Evolutionary conservation across 2,329 filamentous ascomycete genomes (phyloP).

Genomic region (Beauveria australis): DNA sequence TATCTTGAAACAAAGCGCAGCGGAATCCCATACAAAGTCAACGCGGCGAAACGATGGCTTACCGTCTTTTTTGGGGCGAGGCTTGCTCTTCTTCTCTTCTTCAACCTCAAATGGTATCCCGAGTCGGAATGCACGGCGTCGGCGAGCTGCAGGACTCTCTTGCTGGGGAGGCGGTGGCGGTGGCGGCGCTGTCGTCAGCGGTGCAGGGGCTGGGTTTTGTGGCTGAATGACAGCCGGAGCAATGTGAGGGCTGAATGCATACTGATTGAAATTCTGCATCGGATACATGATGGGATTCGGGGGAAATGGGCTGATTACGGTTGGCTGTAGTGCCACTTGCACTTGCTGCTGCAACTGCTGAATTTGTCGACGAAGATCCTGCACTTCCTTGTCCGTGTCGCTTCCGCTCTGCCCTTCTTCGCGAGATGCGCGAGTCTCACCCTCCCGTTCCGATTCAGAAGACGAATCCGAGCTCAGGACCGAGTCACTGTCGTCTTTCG

Average conservation of each 20-base stretch:
- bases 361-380: conserved; percentile 22
- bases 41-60: conserved; percentile 38
- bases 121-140: not conserved
- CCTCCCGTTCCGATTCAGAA: conserved; percentile 16
- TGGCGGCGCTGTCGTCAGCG: not conserved
- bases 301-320: not conserved
- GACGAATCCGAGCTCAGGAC: conserved; percentile 20
- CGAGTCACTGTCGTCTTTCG: conserved; percentile 14
- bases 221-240: not conserved
- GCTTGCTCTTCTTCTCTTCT: conserved; percentile 16
- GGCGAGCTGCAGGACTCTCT: not conserved
- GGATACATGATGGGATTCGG: not conserved
- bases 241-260: not conserved
- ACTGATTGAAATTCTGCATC: not conserved
- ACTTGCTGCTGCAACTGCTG: conserved; percentile 21
- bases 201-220: not conserved
- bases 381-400: not conserved
- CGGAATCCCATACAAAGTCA: conserved; percentile 46
- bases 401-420: conserved; percentile 15
- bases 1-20: conserved; percentile 43
- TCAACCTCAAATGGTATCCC: conserved; percentile 6
- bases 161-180: conserved; percentile 2
- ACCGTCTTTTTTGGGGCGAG: conserved; percentile 20
- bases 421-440: conserved; percentile 12
- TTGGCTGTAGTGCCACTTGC: conserved; percentile 18